Conservation (phyloP, 2,329 filamentous ascomycete species). For the Calonectria pseudoreteaudii region DNA sequence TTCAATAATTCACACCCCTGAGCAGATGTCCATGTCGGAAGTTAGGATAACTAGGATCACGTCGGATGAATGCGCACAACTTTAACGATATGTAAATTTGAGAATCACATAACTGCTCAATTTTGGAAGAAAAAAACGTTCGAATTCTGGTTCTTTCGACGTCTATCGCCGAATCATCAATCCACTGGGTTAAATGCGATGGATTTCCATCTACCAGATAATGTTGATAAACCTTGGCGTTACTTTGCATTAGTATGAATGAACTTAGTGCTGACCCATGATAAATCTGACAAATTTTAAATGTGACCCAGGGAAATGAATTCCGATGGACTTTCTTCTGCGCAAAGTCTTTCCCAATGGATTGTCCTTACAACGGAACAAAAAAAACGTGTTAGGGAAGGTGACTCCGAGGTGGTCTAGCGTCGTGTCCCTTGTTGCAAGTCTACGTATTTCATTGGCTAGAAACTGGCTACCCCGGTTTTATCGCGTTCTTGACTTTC, state of each 20-base stretch:
- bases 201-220: background rate
- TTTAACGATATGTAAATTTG: too few species aligned
- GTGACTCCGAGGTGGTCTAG: background rate
- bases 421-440: background rate
- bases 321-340: background rate
- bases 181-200: background rate
- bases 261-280: background rate
- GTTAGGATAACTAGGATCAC: background rate
- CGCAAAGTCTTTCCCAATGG: background rate
- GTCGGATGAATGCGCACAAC: background rate
- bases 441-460: background rate
- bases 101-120: too few species aligned
- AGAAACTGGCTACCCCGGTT: background rate
- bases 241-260: background rate
- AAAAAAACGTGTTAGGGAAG: background rate
- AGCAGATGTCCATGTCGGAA: background rate
- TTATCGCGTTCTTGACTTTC: background rate
- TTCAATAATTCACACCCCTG: background rate
- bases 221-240: background rate
- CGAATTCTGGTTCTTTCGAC: background rate
- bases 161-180: background rate
- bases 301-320: background rate
- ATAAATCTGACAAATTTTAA: background rate
- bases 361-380: background rate
- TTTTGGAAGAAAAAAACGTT: rapidly evolving